Base-by-base conservation (phyloP, 2,329 filamentous ascomycete genomes). In the Colletotrichum limetticola region DNA sequence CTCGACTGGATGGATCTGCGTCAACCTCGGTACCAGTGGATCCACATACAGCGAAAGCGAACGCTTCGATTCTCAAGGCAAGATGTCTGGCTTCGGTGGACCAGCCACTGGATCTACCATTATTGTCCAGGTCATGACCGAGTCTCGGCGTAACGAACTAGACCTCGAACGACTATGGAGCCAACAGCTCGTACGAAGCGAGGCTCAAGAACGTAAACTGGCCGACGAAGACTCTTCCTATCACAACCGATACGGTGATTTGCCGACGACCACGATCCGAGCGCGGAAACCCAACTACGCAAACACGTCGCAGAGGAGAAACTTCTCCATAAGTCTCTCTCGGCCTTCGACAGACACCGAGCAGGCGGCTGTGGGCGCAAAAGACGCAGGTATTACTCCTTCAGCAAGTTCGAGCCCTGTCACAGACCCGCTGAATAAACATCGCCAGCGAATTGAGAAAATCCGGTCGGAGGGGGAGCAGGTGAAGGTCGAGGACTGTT, bases 1-100 rank as follows among this genome's bases (percentile, higher is more conserved):
- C 65, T 92, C 93, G 14, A 98, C 96, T 1, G 95, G 95, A 11
- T 99, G 97, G 97, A 93, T 99, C 24, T 99, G 97, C 82, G 94
- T 98, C 74, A 97, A 98, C 80, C 89, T 97, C 11, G 94, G 94
- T 5, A 90, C 89, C 19, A 87, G 95, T 1, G 90, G 92, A 56
- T 88, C 89, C 26, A 85, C 87, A n/a, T 78, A 80, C 19, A 78
- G 80, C 9, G 86, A 90, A 74, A 79, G 83, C 16, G 80, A 83
- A 12, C 82, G 85, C 30, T 79, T 87, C 49, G 85, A 87, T 24
- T 83, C 85, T 19, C 82, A 84, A 14, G 87, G 90, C 16, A 86
- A 89, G 9, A 91, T 95, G 70, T 91, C 95, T 42, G 96, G 96
- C 0, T 98, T 98, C 78, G 94, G 95, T 1, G 80, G 85, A 1